Evolutionary conservation across 2,329 filamentous ascomycete species (phyloP).

Genomic region (Colletotrichum incanum): DNA sequence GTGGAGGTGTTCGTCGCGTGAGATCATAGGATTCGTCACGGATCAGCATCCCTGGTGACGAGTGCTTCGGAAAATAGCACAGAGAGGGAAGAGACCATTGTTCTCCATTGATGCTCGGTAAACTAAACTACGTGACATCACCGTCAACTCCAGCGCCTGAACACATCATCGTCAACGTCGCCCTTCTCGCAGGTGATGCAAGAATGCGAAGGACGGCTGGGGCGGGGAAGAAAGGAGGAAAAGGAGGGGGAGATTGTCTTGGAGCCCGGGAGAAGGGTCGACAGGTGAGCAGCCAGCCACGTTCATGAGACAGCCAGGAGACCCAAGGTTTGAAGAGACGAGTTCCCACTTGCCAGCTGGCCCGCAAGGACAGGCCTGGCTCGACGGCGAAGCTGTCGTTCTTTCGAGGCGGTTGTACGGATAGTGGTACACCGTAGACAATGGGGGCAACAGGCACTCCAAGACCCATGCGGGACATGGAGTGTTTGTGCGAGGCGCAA

Average conservation of each 20-base stretch:
- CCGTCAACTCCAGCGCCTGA: not conserved
- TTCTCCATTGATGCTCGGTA: slow-evolving; percentile 10
- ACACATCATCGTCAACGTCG: slow-evolving; percentile 22
- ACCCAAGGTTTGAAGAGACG: slow-evolving; percentile 8
- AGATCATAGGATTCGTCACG: slow-evolving; percentile 22
- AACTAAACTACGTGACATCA: slow-evolving; percentile 18
- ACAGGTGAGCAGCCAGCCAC: slow-evolving; percentile 24
- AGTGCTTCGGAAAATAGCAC: slow-evolving; percentile 7
- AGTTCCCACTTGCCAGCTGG: slow-evolving; percentile 31
- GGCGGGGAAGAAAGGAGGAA: not conserved
- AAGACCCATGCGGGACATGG: not conserved
- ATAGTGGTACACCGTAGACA: not conserved
- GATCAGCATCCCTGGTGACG: slow-evolving; percentile 21
- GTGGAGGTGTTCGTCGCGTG: slow-evolving; percentile 13
- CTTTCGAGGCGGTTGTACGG: not conserved
- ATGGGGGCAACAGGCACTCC: not conserved
- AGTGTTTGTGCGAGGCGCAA: slow-evolving; percentile 17
- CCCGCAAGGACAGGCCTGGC: slow-evolving; percentile 17
- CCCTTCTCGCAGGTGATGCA: slow-evolving; percentile 1
- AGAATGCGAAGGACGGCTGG: slow-evolving; percentile 8
- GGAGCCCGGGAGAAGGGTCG: not conserved
- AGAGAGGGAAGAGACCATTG: not conserved
- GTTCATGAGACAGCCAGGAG: slow-evolving; percentile 10
- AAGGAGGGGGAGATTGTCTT: not conserved
- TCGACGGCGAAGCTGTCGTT: slow-evolving; percentile 10